These are phyloP conservation scores for Austroboletus novae-zelandiae DNA, from an alignment of 1,284 basidiomycete species.

Conservation along the genomic window DNA sequence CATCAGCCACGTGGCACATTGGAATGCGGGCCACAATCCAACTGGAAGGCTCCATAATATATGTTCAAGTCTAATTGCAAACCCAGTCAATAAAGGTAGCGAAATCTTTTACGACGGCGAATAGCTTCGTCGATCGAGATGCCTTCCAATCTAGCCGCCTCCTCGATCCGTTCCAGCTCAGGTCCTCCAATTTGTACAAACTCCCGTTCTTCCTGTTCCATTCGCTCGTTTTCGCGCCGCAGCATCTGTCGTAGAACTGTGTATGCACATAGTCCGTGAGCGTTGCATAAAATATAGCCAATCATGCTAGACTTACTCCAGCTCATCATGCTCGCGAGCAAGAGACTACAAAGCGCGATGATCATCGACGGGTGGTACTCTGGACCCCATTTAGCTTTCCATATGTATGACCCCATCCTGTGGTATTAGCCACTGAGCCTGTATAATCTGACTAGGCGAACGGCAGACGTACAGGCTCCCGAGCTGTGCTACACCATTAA, in stretches of 20 bases:
- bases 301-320: constrained; percentile 31
- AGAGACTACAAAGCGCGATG: constrained; percentile 41
- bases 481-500: constrained; percentile 33
- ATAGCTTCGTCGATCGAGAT: constrained; percentile 52
- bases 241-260: constrained; percentile 49
- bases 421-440: constrained; percentile 32
- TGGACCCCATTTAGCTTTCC: constrained; percentile 46
- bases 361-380: constrained; percentile 50
- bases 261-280: no score
- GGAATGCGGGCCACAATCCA: no score
- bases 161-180: constrained; percentile 42
- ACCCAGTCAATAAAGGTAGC: constrained; percentile 34
- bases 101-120: constrained; percentile 45
- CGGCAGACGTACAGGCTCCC: constrained; percentile 28
- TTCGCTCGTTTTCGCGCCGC: constrained; percentile 40
- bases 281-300: background rate
- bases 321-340: constrained; percentile 36
- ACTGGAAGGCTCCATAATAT: no score
- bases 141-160: constrained; percentile 49
- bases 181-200: constrained; percentile 36
- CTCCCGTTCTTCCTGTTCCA: constrained; percentile 44
- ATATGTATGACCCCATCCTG: background rate
- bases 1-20: no score
- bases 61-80: no score
- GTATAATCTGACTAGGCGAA: background rate